A percentile compares a stretch with the other conserved stretches of the same genome.
Conservation (phyloP, 139 green algal genomes). For the Chlamydomonas sphaeroides region DNA sequence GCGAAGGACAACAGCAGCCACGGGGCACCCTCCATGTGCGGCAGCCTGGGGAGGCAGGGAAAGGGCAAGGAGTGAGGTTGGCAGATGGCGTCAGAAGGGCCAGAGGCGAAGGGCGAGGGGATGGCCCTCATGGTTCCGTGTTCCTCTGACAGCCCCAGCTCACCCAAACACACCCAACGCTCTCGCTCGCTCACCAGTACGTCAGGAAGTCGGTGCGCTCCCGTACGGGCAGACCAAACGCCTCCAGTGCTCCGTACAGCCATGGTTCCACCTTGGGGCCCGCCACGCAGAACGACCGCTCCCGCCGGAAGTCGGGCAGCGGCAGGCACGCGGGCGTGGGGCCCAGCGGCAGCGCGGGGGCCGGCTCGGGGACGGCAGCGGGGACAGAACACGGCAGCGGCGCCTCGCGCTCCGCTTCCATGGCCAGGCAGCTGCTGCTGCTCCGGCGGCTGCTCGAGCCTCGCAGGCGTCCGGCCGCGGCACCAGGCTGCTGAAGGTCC, state of each 20-base stretch:
- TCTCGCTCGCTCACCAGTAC: not conserved
- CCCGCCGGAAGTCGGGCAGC: conserved; percentile 5
- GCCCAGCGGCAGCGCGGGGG: not conserved
- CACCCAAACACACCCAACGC: no score
- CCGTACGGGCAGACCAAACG: conserved; percentile 1
- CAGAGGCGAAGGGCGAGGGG: no score
- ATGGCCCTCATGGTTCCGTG: no score
- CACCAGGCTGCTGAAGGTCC: conserved; percentile 20
- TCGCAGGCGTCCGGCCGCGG: not conserved
- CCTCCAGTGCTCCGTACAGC: conserved; percentile 14
- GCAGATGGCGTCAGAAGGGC: no score
- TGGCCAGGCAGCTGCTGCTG: no score
- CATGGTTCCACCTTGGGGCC: conserved; percentile 1
- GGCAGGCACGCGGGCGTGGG: conserved; percentile 15
- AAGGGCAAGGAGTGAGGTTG: no score
- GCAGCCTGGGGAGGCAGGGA: not conserved
- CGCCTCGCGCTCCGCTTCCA: no score
- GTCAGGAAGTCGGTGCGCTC: conserved; percentile 20
- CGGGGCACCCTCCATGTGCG: conserved; percentile 10
- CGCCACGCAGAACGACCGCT: conserved; percentile 7
- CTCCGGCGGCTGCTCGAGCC: no score
- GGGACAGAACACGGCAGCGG: no score
- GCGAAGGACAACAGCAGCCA: conserved; percentile 10
- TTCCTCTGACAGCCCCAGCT: no score
- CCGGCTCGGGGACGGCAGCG: no score